A percentile compares a stretch with the other conserved stretches of the same genome.
Evolutionary conservation across 2,329 filamentous ascomycete genomes (phyloP).

Genomic region (Fusarium sp.): DNA sequence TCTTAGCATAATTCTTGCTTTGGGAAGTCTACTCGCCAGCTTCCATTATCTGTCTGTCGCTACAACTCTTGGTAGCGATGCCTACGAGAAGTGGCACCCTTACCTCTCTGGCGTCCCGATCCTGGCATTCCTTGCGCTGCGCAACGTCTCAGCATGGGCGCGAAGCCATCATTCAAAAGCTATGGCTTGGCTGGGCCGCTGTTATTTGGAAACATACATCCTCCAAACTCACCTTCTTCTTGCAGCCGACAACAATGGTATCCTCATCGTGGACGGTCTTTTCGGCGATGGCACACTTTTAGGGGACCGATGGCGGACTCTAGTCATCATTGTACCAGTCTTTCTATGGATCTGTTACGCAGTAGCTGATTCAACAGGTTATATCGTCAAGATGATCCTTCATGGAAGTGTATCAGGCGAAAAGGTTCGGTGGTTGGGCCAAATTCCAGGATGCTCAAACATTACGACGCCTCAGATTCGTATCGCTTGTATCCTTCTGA

Average conservation of each 20-base stretch:
- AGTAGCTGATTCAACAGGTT: constrained; percentile 33
- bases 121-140: constrained; percentile 61
- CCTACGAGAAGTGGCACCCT: constrained; percentile 62
- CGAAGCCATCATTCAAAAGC: constrained; percentile 51
- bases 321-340: constrained; percentile 39
- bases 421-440: not conserved
- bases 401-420: not conserved
- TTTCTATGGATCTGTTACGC: constrained; percentile 43
- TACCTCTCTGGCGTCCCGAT: constrained; percentile 65
- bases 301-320: constrained; percentile 39
- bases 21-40: constrained; percentile 41
- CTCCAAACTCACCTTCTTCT: constrained; percentile 71
- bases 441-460: rapidly evolving
- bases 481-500: not conserved
- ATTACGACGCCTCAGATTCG: not conserved
- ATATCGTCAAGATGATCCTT: not conserved
- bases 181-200: constrained; percentile 63
- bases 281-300: constrained; percentile 35
- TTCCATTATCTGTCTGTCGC: constrained; percentile 1
- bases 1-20: constrained; percentile 38
- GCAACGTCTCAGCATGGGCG: constrained; percentile 53
- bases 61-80: not conserved
- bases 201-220: constrained; percentile 68
- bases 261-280: constrained; percentile 51
- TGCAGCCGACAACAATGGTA: constrained; percentile 65